A percentile compares a stretch with the other conserved stretches of the same genome.
phyloP scores from a whole-genome alignment of 1,284 basidiomycete species.

The Cryptococcus sp. region DNA sequence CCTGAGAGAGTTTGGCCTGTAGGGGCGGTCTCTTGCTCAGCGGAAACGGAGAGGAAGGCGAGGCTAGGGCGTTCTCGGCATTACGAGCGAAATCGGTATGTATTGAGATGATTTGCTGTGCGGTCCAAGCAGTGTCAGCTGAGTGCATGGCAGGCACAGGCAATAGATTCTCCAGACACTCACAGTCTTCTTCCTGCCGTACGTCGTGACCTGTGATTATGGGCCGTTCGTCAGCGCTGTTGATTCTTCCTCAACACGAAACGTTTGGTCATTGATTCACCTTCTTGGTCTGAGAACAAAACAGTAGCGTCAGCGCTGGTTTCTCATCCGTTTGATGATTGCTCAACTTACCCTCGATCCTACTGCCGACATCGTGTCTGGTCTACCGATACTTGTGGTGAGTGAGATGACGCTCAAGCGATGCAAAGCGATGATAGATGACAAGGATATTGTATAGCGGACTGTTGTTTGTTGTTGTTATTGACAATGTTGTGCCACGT shows the following conservation, averaged over 20 bases:
- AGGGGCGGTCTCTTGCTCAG: conserved; percentile 25
- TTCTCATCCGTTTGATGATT: too few relatives aligned
- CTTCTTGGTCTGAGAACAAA: conserved; percentile 46
- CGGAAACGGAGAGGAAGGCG: conserved; percentile 10
- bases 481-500: conserved; percentile 11
- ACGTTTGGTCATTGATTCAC: conserved; percentile 5
- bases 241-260: not conserved
- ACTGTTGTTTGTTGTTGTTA: conserved; percentile 1
- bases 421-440: too few relatives aligned
- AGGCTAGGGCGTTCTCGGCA: conserved; percentile 4
- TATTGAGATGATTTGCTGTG: conserved; percentile 43
- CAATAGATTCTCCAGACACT: conserved; percentile 11
- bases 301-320: conserved; percentile 32
- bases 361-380: conserved; percentile 31
- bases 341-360: conserved; percentile 34
- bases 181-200: conserved; percentile 48
- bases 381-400: not conserved
- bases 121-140: not conserved
- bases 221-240: not conserved
- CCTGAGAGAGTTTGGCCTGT: conserved; percentile 25
- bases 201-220: conserved; percentile 43
- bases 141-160: not conserved
- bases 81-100: conserved; percentile 31
- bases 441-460: not conserved
- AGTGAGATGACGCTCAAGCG: not conserved